These are phyloP conservation scores for Penicillium waksmanii DNA, from an alignment of 495 filamentous ascomycete species.

Conservation along the genomic window DNA sequence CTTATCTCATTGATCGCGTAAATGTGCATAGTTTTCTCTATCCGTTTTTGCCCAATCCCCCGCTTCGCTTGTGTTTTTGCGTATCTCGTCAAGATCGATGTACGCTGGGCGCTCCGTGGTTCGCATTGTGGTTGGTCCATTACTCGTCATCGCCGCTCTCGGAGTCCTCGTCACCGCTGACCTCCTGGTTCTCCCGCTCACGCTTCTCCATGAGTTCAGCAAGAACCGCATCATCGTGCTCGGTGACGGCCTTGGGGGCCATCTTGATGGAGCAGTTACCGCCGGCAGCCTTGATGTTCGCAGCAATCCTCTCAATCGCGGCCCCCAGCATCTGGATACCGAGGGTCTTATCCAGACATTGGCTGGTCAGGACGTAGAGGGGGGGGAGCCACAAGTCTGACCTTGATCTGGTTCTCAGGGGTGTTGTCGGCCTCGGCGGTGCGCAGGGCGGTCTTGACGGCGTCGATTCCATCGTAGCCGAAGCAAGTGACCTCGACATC, in stretches of 20 bases:
- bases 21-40: constrained; percentile 48
- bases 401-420: constrained; percentile 88
- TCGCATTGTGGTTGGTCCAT: constrained; percentile 20
- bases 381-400: constrained; percentile 95
- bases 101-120: constrained; percentile 22
- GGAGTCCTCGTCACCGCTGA: constrained; percentile 93
- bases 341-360: constrained; percentile 87
- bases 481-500: constrained; percentile 99
- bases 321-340: constrained; percentile 84
- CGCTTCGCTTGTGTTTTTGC: constrained; percentile 19
- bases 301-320: constrained; percentile 82
- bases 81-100: constrained; percentile 25
- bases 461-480: constrained; percentile 97
- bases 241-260: constrained; percentile 98
- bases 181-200: constrained; percentile 95
- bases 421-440: constrained; percentile 89
- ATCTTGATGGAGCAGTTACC: constrained; percentile 88
- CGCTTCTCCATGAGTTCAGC: constrained; percentile 99
- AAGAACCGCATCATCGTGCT: constrained; percentile 95
- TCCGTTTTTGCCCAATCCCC: constrained; percentile 29
- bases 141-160: constrained; percentile 81
- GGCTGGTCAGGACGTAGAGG: constrained; percentile 90
- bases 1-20: constrained; percentile 46
- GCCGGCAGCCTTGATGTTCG: constrained; percentile 70
- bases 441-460: constrained; percentile 87